Evolutionary conservation across 2,329 filamentous ascomycete species (phyloP), one percentile per base, ranked within the genome.

Genomic region (Epichloe scottii): DNA sequence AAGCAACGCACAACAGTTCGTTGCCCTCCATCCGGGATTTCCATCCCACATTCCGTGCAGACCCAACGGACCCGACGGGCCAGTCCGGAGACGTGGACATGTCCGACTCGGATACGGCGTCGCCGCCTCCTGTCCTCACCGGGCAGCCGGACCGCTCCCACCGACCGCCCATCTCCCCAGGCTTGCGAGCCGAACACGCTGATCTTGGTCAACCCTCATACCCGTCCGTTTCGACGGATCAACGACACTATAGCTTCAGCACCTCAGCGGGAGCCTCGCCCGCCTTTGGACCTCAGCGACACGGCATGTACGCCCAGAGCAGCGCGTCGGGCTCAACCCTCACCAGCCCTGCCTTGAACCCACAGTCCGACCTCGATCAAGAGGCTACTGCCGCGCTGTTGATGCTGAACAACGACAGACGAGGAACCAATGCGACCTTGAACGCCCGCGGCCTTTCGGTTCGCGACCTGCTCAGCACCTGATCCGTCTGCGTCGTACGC

Each of bases 371-470:
- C 47, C 60, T 79, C 4, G 81, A 86, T 55, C 84, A 89, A 54
- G 88, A 93, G 64, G 90, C 89, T 1, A 93, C 89, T 7, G 84
- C 88, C 12, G 90, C 89, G 3, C 66, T 95, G 58, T 68, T 95
- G 64, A 95, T 95, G 89, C 71, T 96, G 53, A 94, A 90, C 57
- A 81, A 76, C 50, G 89, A 93, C 63, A 78, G 87, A 40, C 75
- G 87, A 37, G 75, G 73, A 38, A 71, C 68, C 10, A 50, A 47
- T 30, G 37, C 45, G 11, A 43, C 47, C 6, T 51, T 60, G 2
- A 61, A 63, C 26, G 70, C 66, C 10, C 65, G 76, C 48, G 75
- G 75, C 0, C 68, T 80, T 64, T 79, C 77, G 41, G 76, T 80
- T 14, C 69, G 69, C 46, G 77, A 80, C 59, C 59, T 80, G 49